Evolutionary conservation across 345 rosid genomes (phyloP).

Genomic region (Iberis pinnata): DNA sequence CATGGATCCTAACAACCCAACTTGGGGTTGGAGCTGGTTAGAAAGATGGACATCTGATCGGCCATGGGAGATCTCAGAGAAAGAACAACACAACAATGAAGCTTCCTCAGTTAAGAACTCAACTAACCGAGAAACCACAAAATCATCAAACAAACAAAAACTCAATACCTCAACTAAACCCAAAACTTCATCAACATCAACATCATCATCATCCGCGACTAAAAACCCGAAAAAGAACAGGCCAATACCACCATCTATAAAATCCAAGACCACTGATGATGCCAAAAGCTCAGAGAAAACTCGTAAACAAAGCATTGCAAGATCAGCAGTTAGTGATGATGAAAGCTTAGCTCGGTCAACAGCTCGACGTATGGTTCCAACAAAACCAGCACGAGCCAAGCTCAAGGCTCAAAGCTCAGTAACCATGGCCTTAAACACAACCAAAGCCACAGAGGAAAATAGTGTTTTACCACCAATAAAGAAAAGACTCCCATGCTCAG

Average conservation of each 20-base stretch:
- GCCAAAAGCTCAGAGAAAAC: conserved; percentile 57
- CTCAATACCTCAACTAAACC: conserved; percentile 41
- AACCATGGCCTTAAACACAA: neutral
- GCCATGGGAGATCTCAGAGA: conserved; percentile 66
- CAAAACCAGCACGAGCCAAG: conserved; percentile 63
- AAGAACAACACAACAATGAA: conserved; percentile 35
- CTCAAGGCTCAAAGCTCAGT: conserved; percentile 47
- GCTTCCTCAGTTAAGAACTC: conserved; percentile 44
- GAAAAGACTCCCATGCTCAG: conserved; percentile 70
- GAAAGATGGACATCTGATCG: conserved; percentile 89
- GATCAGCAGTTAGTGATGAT: conserved; percentile 53
- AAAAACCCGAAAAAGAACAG: conserved; percentile 40
- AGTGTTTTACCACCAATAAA: conserved; percentile 39
- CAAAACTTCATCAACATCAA: conserved; percentile 41
- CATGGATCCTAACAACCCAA: conserved; percentile 67
- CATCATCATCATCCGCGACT: conserved; percentile 39
- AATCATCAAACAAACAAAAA: conserved; percentile 53
- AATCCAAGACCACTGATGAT: conserved; percentile 56
- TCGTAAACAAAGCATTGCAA: conserved; percentile 53
- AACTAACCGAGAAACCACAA: conserved; percentile 47
- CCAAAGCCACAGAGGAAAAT: conserved; percentile 33
- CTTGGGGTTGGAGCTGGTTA: conserved; percentile 99
- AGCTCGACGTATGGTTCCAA: conserved; percentile 49
- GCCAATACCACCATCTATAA: conserved; percentile 38
- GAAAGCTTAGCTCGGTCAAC: conserved; percentile 57